Evolutionary conservation across 2,329 filamentous ascomycete species (phyloP).

Genomic region (Decorospora gaudefroyi): DNA sequence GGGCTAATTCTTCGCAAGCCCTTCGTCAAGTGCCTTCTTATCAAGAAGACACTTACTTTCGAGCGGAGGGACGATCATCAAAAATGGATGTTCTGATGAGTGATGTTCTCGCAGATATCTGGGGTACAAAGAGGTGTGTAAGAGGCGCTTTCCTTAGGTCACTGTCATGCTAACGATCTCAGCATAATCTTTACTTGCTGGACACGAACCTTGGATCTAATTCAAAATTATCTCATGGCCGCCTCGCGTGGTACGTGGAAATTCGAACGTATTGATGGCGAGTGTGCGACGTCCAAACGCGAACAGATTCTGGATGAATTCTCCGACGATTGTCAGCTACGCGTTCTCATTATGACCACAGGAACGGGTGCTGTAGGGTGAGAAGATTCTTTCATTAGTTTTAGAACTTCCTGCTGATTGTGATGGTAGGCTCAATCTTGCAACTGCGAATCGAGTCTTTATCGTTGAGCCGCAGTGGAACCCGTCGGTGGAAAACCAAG

Average conservation of each 20-base stretch:
- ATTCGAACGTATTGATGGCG: conserved; percentile 54
- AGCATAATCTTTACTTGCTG: conserved; percentile 44
- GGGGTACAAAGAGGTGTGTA: conserved; percentile 35
- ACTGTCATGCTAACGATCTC: not conserved
- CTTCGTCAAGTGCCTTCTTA: conserved; percentile 5
- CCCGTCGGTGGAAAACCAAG: conserved; percentile 58
- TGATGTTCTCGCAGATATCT: conserved; percentile 39
- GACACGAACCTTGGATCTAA: conserved; percentile 37
- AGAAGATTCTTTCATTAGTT: not conserved
- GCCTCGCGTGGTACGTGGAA: conserved; percentile 4
- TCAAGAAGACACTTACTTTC: conserved; percentile 38
- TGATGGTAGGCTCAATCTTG: conserved; percentile 53
- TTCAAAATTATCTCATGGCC: conserved; percentile 19
- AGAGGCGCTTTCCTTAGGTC: too few species aligned
- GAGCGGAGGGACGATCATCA: conserved; percentile 35
- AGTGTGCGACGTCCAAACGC: conserved; percentile 45
- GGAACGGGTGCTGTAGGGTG: conserved; percentile 59
- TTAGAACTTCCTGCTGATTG: not conserved
- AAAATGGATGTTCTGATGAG: conserved; percentile 44
- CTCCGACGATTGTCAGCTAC: conserved; percentile 20
- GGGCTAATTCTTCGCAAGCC: conserved; percentile 2
- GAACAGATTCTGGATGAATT: conserved; percentile 51
- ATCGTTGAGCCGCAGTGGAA: conserved; percentile 63
- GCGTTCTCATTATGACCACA: conserved; percentile 58
- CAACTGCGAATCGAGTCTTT: conserved; percentile 55